Percentiles rank a stretch among this genome's conserved stretches.
These are phyloP conservation scores for Fragaria nilgerrensis DNA, from an alignment of 306 rosid species.

Conservation along the genomic window DNA sequence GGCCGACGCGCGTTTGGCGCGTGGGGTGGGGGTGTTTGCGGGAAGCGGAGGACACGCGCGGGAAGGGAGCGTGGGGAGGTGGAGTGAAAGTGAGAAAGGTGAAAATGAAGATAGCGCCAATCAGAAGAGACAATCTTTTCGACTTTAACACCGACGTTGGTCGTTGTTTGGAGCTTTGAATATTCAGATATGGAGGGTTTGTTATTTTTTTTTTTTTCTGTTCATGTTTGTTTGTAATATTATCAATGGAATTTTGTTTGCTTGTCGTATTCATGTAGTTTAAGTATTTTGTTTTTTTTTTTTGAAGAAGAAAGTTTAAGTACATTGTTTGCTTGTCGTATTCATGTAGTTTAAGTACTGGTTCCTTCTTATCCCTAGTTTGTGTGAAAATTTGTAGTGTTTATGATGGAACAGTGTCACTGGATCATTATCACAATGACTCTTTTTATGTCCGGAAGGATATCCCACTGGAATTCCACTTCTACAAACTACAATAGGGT, in stretches of 20 bases:
- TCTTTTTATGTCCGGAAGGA: no score
- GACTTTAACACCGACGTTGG: constrained; percentile 20
- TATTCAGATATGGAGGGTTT: not conserved
- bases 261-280: not conserved
- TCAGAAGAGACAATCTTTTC: constrained; percentile 45
- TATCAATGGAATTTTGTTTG: no score
- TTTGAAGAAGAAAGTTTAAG: no score
- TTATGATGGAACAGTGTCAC: no score
- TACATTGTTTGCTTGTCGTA: no score
- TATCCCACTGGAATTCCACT: no score
- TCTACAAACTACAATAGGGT: not conserved
- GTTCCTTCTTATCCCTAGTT: not conserved
- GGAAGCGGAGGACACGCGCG: constrained; percentile 19
- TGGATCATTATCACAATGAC: no score
- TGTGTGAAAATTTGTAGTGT: no score
- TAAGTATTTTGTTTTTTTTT: no score
- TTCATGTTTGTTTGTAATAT: not conserved
- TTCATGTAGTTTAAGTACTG: not conserved
- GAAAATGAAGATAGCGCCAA: constrained; percentile 40
- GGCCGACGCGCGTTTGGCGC: constrained; percentile 25
- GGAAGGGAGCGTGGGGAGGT: constrained; percentile 26
- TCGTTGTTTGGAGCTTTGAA: constrained; percentile 16
- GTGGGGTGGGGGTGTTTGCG: not conserved
- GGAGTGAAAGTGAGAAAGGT: constrained; percentile 17
- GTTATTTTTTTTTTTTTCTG: not conserved